A percentile compares a stretch with the other conserved stretches of the same genome.
phyloP scores from a whole-genome alignment of 2,329 filamentous ascomycete species.

The Magnaporthales sp. region DNA sequence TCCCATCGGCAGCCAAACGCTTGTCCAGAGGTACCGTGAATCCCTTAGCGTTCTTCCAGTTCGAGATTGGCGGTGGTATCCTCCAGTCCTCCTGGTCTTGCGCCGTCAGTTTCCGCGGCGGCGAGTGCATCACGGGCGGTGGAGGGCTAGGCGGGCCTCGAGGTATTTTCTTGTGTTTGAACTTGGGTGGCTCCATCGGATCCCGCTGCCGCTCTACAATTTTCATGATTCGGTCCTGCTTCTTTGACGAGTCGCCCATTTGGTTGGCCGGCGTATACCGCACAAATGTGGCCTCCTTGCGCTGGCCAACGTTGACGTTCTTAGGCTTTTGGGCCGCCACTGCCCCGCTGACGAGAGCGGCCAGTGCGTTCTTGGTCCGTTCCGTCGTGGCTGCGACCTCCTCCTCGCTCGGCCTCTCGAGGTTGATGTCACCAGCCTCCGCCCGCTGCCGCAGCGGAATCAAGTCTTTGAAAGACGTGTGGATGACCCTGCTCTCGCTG shows the following conservation, averaged over 20 bases:
- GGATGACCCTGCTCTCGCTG: slow-evolving; percentile 72
- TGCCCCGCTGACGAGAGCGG: slow-evolving; percentile 72
- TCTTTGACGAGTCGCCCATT: slow-evolving; percentile 81
- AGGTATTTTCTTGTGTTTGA: slow-evolving; percentile 98
- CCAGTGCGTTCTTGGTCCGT: slow-evolving; percentile 79
- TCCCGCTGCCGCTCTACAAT: slow-evolving; percentile 92
- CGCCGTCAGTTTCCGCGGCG: slow-evolving; percentile 87
- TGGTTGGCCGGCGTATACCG: slow-evolving; percentile 93
- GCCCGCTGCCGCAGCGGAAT: slow-evolving; percentile 91
- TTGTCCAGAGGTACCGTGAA: slow-evolving; percentile 96
- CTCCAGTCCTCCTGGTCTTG: slow-evolving; percentile 97
- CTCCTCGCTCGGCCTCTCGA: slow-evolving; percentile 77
- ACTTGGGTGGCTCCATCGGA: slow-evolving; percentile 94
- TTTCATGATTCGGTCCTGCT: slow-evolving; percentile 96
- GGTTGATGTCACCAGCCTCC: slow-evolving; percentile 82
- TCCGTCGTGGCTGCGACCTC: slow-evolving; percentile 78
- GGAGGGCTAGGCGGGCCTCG: slow-evolving; percentile 86
- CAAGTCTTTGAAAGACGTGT: slow-evolving; percentile 92
- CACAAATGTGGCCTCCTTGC: slow-evolving; percentile 85
- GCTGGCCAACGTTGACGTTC: slow-evolving; percentile 73
- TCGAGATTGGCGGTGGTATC: slow-evolving; percentile 78
- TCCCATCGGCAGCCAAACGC: slow-evolving; percentile 84
- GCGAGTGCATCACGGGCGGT: slow-evolving; percentile 89
- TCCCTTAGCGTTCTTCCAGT: slow-evolving; percentile 99
- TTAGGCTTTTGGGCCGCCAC: slow-evolving; percentile 93